These are phyloP conservation scores for Tetrapisispora nanseiensis DNA, from an alignment of 805 yeast genomes.

Conservation along the genomic window DNA sequence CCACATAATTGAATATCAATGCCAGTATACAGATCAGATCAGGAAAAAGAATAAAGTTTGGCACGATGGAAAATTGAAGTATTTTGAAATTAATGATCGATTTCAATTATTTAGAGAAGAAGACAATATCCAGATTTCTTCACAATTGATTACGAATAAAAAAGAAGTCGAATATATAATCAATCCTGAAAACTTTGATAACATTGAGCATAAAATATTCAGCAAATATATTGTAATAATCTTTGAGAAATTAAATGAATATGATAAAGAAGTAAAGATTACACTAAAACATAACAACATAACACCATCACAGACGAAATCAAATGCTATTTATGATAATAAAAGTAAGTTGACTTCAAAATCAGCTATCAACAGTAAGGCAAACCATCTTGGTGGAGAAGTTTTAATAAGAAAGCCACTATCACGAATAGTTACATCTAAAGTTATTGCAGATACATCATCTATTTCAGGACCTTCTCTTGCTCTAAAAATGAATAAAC, in stretches of 20 bases:
- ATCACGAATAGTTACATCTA: not conserved
- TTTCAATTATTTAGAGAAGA: slow-evolving; percentile 18
- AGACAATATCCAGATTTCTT: slow-evolving; percentile 17
- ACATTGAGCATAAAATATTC: slow-evolving; percentile 22
- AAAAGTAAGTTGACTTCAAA: not conserved
- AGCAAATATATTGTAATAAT: slow-evolving; percentile 20
- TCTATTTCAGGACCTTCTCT: slow-evolving; percentile 4
- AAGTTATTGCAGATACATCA: not conserved
- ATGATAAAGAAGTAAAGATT: slow-evolving; percentile 13
- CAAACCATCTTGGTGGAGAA: not conserved
- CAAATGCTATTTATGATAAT: not conserved
- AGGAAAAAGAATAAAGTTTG: slow-evolving; percentile 27
- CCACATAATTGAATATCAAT: slow-evolving; percentile 17
- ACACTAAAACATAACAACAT: not conserved
- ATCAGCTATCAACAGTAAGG: not conserved
- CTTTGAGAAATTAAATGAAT: slow-evolving; percentile 10
- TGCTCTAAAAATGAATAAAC: slow-evolving; percentile 22
- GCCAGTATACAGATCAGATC: slow-evolving; percentile 27
- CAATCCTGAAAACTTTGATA: slow-evolving; percentile 16
- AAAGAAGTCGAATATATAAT: slow-evolving; percentile 14
- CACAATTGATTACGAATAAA: slow-evolving; percentile 18
- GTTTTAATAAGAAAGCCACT: not conserved
- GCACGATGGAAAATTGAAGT: slow-evolving; percentile 28
- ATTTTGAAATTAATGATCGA: slow-evolving; percentile 13
- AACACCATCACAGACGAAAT: not conserved